Percentiles rank a stretch among this genome's conserved stretches.
Evolutionary conservation across 208 protist species (phyloP).

Genomic region (Trypanosoma rangeli): DNA sequence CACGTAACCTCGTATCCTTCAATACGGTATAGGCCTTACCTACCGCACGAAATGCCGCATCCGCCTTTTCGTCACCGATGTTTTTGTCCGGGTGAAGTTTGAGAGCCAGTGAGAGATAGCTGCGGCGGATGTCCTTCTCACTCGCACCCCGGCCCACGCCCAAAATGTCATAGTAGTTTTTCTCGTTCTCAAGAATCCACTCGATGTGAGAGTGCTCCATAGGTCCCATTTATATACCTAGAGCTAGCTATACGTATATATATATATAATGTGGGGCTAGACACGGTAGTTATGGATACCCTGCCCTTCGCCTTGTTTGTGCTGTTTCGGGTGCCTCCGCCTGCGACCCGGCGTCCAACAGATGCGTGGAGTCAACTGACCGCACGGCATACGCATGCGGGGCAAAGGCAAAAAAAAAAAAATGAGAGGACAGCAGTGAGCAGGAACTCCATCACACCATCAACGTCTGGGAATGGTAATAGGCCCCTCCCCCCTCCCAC

Average conservation of each 20-base stretch:
- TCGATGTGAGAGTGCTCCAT: constrained; percentile 25
- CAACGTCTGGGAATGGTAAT: neutral
- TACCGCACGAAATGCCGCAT: constrained; percentile 56
- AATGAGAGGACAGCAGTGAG: neutral
- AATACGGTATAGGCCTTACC: constrained; percentile 94
- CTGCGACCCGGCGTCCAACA: neutral
- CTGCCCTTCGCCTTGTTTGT: neutral
- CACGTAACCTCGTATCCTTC: constrained; percentile 76
- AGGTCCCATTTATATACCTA: neutral
- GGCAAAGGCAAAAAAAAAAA: neutral
- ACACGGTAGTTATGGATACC: neutral
- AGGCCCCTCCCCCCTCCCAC: neutral
- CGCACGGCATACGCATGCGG: neutral
- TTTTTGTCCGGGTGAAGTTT: constrained; percentile 71
- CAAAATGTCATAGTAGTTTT: constrained; percentile 41
- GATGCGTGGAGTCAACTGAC: neutral
- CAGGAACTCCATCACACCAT: neutral
- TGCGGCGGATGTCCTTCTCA: constrained; percentile 32
- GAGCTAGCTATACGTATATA: too few relatives aligned
- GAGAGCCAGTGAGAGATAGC: constrained; percentile 45
- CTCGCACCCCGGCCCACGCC: constrained; percentile 24
- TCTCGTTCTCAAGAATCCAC: constrained; percentile 34
- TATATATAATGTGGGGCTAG: neutral
- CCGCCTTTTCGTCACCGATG: constrained; percentile 38
- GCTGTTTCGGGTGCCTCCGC: neutral